A percentile compares a stretch with the other conserved stretches of the same genome.
Evolutionary conservation across 208 protist genomes (phyloP).

Genomic region (Wallacemonas sp.): DNA sequence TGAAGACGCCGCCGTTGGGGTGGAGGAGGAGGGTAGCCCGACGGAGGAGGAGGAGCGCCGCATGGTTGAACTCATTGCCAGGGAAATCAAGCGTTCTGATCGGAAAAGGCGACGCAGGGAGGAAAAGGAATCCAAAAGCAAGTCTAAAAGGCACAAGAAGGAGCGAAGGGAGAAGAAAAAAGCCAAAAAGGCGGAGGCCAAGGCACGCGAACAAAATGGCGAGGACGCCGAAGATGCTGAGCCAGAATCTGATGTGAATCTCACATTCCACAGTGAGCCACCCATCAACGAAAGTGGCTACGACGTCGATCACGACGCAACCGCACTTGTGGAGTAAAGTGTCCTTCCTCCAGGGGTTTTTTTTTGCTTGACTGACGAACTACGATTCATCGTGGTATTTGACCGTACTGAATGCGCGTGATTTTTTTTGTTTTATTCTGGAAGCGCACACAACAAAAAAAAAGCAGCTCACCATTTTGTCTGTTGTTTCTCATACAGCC

Average conservation of each 20-base stretch:
- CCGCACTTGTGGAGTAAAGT: no score
- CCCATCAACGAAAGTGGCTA: no score
- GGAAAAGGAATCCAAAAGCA: conserved; percentile 18
- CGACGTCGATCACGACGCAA: no score
- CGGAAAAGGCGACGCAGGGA: conserved; percentile 19
- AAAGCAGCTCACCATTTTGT: no score
- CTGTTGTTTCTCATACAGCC: background rate
- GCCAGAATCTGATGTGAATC: background rate
- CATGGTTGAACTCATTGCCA: conserved; percentile 11
- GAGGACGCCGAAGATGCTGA: background rate
- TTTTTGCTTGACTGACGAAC: no score
- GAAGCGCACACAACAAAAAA: no score
- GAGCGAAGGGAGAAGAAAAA: conserved; percentile 12
- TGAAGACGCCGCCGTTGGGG: background rate
- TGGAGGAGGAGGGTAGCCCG: background rate
- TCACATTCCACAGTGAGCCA: no score
- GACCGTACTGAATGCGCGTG: no score
- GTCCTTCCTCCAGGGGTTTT: no score
- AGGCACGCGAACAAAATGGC: background rate
- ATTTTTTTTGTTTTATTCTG: no score
- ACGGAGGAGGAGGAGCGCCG: conserved; percentile 7
- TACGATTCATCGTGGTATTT: no score
- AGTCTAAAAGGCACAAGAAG: conserved; percentile 18
- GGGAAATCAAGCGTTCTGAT: conserved; percentile 1
- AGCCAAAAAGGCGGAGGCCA: conserved; percentile 17